A percentile compares a stretch with the other conserved stretches of the same genome.
Conservation (phyloP, 495 filamentous ascomycete genomes). For the Daldinia bambusicola region DNA sequence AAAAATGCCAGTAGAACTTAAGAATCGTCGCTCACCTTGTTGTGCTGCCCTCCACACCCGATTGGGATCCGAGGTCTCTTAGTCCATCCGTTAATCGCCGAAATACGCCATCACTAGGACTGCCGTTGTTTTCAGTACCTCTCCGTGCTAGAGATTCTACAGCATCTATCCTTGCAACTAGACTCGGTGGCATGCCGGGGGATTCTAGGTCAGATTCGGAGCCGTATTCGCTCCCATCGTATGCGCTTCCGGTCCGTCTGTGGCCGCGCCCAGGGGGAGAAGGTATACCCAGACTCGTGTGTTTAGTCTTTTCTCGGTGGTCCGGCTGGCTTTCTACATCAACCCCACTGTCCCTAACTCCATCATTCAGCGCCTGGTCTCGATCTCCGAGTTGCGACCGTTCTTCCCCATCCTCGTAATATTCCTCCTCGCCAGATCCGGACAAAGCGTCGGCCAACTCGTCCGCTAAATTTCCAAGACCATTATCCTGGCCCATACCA, state of each 20-base stretch:
- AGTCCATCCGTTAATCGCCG: conserved; percentile 76
- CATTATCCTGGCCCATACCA: conserved; percentile 60
- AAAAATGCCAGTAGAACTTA: conserved; percentile 6
- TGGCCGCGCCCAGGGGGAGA: conserved; percentile 56
- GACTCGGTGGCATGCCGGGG: conserved; percentile 73
- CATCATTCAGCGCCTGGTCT: conserved; percentile 34
- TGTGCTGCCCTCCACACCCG: conserved; percentile 79
- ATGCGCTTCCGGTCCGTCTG: conserved; percentile 60
- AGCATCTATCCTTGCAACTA: conserved; percentile 80
- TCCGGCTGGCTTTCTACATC: conserved; percentile 55
- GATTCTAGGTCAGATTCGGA: conserved; percentile 79
- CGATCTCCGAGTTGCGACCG: conserved; percentile 26
- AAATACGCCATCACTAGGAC: conserved; percentile 73
- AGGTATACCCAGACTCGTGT: conserved; percentile 51
- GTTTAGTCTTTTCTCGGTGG: conserved; percentile 44
- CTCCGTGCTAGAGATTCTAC: conserved; percentile 78
- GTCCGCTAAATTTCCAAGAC: conserved; percentile 85
- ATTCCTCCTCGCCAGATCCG: conserved; percentile 64
- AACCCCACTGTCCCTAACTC: conserved; percentile 56
- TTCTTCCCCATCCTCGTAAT: conserved; percentile 68
- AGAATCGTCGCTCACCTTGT: conserved; percentile 67
- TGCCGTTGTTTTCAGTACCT: conserved; percentile 77
- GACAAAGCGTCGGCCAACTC: conserved; percentile 73
- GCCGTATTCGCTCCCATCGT: conserved; percentile 71
- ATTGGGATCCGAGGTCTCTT: conserved; percentile 83